phyloP scores from a whole-genome alignment of 768 basidiomycete genomes.

The Amanita inopinata region DNA sequence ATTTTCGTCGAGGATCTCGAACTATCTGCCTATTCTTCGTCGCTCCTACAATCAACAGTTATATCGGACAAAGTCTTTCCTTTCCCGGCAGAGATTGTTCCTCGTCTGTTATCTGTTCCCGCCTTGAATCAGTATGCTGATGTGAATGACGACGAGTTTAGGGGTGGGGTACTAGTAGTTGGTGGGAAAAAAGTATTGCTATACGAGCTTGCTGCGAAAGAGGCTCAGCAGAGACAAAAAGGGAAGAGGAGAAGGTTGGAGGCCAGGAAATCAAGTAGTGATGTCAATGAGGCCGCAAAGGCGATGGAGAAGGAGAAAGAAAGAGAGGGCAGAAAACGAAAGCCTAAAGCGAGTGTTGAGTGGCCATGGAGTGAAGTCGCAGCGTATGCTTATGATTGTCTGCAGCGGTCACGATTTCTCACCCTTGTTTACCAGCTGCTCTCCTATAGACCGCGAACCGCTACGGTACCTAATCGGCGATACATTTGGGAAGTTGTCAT shows the following conservation, averaged over 20 bases:
- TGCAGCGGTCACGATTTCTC: slow-evolving; percentile 3
- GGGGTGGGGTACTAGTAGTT: slow-evolving; percentile 64
- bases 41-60: slow-evolving; percentile 39
- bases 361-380: slow-evolving; percentile 74
- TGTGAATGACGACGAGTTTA: slow-evolving; percentile 25
- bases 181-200: slow-evolving; percentile 59
- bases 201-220: slow-evolving; percentile 43
- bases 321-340: slow-evolving; percentile 42
- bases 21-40: slow-evolving; percentile 37
- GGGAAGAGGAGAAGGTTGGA: slow-evolving; percentile 47
- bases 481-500: slow-evolving; percentile 54
- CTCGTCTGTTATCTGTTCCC: slow-evolving; percentile 32
- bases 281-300: slow-evolving; percentile 29
- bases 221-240: slow-evolving; percentile 40
- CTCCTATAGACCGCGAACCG: slow-evolving; percentile 34
- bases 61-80: slow-evolving; percentile 43
- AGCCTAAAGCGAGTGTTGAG: slow-evolving; percentile 42
- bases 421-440: slow-evolving; percentile 31
- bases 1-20: slow-evolving; percentile 40
- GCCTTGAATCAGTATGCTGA: slow-evolving; percentile 18
- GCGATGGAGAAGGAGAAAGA: slow-evolving; percentile 51
- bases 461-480: slow-evolving; percentile 58
- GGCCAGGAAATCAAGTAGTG: slow-evolving; percentile 37
- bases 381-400: slow-evolving; percentile 37
- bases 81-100: slow-evolving; percentile 27